Percentiles rank a stretch among this genome's conserved stretches.
phyloP scores from a whole-genome alignment of 257 asterid species.

The Ilex aquifolium region DNA sequence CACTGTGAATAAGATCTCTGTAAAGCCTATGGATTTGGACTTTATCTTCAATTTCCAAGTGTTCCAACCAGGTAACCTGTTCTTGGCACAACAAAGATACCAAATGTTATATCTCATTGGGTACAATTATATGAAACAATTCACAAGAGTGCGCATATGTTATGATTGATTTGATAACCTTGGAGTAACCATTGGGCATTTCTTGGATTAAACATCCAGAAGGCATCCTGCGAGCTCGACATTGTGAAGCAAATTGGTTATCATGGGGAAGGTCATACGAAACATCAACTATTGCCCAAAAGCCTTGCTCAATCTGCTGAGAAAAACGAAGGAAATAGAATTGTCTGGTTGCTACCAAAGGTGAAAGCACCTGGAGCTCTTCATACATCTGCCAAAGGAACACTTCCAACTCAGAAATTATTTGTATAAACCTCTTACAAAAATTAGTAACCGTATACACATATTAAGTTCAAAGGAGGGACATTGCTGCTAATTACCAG shows the following conservation, averaged over 20 bases:
- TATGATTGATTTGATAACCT: conserved; percentile 33
- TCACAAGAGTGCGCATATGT: too few relatives aligned
- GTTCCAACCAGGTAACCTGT: conserved; percentile 94
- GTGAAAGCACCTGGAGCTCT: conserved; percentile 81
- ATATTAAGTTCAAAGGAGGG: too few relatives aligned
- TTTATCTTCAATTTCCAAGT: conserved; percentile 84
- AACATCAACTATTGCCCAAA: conserved; percentile 86
- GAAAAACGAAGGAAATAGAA: conserved; percentile 65
- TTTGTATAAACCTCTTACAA: too few relatives aligned
- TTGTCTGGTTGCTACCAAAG: conserved; percentile 69
- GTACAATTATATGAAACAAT: too few relatives aligned
- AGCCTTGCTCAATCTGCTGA: conserved; percentile 78
- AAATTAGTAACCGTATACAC: too few relatives aligned
- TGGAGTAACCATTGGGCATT: conserved; percentile 97
- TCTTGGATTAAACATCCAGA: conserved; percentile 95
- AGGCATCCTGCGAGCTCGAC: conserved; percentile 65
- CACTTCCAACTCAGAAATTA: too few relatives aligned
- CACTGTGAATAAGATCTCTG: conserved; percentile 66
- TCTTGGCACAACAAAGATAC: conserved; percentile 1
- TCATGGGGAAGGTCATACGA: conserved; percentile 72
- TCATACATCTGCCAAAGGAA: conserved; percentile 61
- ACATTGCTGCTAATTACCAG: conserved; percentile 39
- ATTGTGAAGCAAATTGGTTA: conserved; percentile 41
- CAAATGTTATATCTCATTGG: background rate
- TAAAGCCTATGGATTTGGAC: conserved; percentile 51